Evolutionary conservation across 352 stramenopile species (phyloP).

Genomic region (Pythium oligandrum): DNA sequence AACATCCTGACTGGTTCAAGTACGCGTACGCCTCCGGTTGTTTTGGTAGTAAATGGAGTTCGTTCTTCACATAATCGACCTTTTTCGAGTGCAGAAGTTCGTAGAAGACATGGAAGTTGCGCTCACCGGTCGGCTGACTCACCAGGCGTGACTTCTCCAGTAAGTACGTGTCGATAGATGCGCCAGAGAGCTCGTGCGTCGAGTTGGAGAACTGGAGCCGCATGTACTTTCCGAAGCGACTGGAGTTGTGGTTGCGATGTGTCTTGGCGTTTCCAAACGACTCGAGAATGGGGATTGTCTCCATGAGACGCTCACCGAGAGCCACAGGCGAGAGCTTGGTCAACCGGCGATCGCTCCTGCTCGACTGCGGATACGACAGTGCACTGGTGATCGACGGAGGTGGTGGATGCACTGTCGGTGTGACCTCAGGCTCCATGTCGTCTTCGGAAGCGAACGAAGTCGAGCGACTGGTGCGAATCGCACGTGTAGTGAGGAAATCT

Average conservation of each 20-base stretch:
- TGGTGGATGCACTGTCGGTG: conserved; percentile 22
- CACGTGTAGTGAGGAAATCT: conserved; percentile 78
- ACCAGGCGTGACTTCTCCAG: conserved; percentile 84
- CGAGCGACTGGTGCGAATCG: conserved; percentile 36
- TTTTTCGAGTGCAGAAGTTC: conserved; percentile 68
- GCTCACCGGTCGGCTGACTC: conserved; percentile 64
- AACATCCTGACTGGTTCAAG: conserved; percentile 73
- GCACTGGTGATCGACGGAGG: conserved; percentile 45
- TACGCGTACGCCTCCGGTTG: conserved; percentile 57
- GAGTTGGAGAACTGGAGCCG: conserved; percentile 70
- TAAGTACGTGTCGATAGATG: conserved; percentile 79
- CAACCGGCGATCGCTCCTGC: conserved; percentile 14
- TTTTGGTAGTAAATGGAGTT: conserved; percentile 53
- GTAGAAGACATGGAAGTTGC: conserved; percentile 88
- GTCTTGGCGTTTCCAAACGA: conserved; percentile 89
- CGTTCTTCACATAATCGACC: conserved; percentile 37
- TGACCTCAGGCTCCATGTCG: conserved; percentile 60
- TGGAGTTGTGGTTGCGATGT: conserved; percentile 88
- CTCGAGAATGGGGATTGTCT: conserved; percentile 90
- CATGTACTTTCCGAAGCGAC: conserved; percentile 92
- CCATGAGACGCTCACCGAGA: conserved; percentile 75
- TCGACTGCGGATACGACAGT: conserved; percentile 71
- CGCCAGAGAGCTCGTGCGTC: conserved; percentile 67
- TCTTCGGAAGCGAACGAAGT: conserved; percentile 53
- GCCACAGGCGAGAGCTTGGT: conserved; percentile 60